Evolutionary conservation across 2,329 filamentous ascomycete species (phyloP), one percentile per base, ranked within the genome.

Genomic region (Verticillium dahliae): DNA sequence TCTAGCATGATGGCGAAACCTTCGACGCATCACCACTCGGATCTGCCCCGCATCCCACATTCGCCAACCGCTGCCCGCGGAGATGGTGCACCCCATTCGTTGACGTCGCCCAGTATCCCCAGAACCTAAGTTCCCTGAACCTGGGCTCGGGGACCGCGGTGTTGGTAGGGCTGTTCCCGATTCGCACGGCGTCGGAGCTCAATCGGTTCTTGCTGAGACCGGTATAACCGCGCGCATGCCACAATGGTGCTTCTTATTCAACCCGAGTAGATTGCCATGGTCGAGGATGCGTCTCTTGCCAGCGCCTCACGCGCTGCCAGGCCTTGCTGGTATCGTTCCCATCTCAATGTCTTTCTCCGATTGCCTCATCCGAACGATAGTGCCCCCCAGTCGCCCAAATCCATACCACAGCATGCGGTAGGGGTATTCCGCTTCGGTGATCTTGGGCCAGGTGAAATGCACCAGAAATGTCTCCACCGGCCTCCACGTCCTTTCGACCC

Each of bases 381-480:
- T 31, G 7, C 45, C 45, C n/a, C 45, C 45, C 4, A 52, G 15
- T 52, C 45, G n/a, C 9, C 45, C 45, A 10, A 52, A 52, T 22
- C 45, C 45, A 52, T 27, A 52, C 45, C 45, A 52, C n/a, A 52
- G 18, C 3, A 18, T 27, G 11, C 45, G 45, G 13, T 52, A 52
- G n/a, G 45, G 45, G 18, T 52, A 52, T 52, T 52, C 45, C 10
- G 45, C 45, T 18, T 52, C 45, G 2, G 18, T 18, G 13, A 52
- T 52, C 45, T 7, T 58, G 66, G 1, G 71, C 67, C 58, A 71
- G 65, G 34, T 67, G 62, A 7, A 58, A 27, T 41, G 37, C 56
- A 58, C 38, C 15, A 58, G 37, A 15, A 41, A 41, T 13, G 18
- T 39, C 11, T 13, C 27, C 13, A 18, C 13, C 7, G 22, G 4